phyloP scores from a whole-genome alignment of 768 basidiomycete genomes.

The Epithele typhae region DNA sequence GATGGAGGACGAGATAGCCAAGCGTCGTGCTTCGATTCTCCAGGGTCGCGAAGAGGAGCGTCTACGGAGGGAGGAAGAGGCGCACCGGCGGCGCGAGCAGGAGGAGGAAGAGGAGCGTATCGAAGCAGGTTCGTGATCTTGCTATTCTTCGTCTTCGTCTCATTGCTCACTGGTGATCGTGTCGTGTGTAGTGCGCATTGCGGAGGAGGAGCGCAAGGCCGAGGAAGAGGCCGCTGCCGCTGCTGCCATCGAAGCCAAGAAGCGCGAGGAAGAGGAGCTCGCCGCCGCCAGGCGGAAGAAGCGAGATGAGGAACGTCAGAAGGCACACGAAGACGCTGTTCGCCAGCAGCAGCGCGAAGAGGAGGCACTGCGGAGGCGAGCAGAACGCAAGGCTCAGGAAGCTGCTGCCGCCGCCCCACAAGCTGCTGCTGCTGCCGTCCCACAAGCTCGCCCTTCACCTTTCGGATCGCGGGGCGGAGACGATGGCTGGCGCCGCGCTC shows the following conservation, averaged over 20 bases:
- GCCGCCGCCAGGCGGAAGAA: slow-evolving; percentile 44
- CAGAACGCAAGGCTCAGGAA: slow-evolving; percentile 33
- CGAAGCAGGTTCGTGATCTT: slow-evolving; percentile 47
- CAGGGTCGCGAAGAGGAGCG: slow-evolving; percentile 59
- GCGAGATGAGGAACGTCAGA: slow-evolving; percentile 48
- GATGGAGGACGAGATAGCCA: slow-evolving; percentile 82
- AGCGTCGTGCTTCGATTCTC: slow-evolving; percentile 53
- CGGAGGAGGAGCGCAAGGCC: slow-evolving; percentile 46
- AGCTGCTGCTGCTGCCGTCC: no score
- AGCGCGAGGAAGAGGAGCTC: slow-evolving; percentile 62
- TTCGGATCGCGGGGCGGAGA: no score
- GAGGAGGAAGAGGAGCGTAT: slow-evolving; percentile 39
- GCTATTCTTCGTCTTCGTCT: no score
- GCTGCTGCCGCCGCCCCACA: slow-evolving; percentile 23
- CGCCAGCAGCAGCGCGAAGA: slow-evolving; percentile 61
- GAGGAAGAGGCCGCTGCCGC: slow-evolving; percentile 39
- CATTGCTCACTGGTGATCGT: no score
- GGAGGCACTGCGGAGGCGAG: slow-evolving; percentile 42
- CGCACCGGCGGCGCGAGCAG: slow-evolving; percentile 26
- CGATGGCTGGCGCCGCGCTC: slow-evolving; percentile 15
- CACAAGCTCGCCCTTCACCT: no score
- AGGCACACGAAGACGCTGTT: slow-evolving; percentile 50
- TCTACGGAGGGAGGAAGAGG: slow-evolving; percentile 36
- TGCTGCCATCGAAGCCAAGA: slow-evolving; percentile 48
- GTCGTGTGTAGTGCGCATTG: slow-evolving; percentile 39